Evolutionary conservation across 78 protist genomes (phyloP), one percentile per base, ranked within the genome.

Genomic region (Tieghemostelium lacteum): DNA sequence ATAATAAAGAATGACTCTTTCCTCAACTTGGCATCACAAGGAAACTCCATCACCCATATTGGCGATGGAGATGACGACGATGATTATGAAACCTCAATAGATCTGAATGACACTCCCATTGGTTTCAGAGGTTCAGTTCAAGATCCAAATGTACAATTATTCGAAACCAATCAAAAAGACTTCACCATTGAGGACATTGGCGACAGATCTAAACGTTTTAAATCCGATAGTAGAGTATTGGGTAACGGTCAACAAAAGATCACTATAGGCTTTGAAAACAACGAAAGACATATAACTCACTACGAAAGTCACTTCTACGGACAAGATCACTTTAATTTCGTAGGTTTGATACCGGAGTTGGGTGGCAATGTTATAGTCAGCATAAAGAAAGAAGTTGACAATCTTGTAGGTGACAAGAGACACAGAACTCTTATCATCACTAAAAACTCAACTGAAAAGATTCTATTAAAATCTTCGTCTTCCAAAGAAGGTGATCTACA

Each of bases 361-460:
- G 89, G 89, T n/a, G 89, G 89, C 37, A 49, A 83, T 20, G 34
- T 83, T 20, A 42, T 83, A 17, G 40, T 83, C 3, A 69, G 78
- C 29, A 69, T 69, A 39, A 52, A 63, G 42, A 83, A 83, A 42
- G 74, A 83, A 37, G 34, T 26, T 2, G 89, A 83, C 6, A 7
- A 28, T 31, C 26, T 37, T 17, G 26, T 0, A 4, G 52, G 57
- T 50, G 61, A 83, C 3, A 54, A 26, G n/a, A 17, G 36, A 29
- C 89, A 83, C 58, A n/a, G 77, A n/a, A 57, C 37, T n/a, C n/a
- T 83, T 7, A 67, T 83, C 57, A 31, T 39, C n/a, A 83, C 75
- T 20, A 69, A 52, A 40, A 66, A 69, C 40, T 61, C 74, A 26
- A 63, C 74, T 0, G 78, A 83, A 33, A 70, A 72, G 40, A 28